Conservation (phyloP, 495 filamentous ascomycete species). For the Hypoxylon subgilvum region DNA sequence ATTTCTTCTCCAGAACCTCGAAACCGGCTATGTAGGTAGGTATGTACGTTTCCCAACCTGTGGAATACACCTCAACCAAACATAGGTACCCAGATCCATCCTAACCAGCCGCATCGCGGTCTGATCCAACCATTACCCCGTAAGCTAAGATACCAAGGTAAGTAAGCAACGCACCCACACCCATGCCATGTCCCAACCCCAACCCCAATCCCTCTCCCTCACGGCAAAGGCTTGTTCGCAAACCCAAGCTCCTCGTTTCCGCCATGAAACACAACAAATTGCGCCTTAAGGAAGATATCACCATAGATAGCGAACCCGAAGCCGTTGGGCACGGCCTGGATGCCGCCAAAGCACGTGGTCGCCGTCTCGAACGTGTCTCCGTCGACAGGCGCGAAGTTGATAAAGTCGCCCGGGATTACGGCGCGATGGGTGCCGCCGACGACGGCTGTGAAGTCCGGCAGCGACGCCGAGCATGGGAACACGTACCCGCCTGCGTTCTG, state of each 20-base stretch:
- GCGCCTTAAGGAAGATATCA: conserved; percentile 82
- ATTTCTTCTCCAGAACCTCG: no score
- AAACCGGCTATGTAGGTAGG: no score
- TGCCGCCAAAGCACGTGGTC: conserved; percentile 67
- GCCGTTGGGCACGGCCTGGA: conserved; percentile 64
- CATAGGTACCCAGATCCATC: no score
- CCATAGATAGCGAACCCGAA: conserved; percentile 77
- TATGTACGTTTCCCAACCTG: no score
- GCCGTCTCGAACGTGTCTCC: conserved; percentile 45
- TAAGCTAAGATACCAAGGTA: no score
- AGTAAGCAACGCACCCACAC: no score
- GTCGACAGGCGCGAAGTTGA: conserved; percentile 63
- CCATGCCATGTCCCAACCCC: no score
- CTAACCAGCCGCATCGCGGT: no score
- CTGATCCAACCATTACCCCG: no score
- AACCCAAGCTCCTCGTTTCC: conserved; percentile 64
- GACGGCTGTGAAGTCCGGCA: conserved; percentile 67
- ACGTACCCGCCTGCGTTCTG: conserved; percentile 69
- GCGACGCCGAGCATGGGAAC: conserved; percentile 66
- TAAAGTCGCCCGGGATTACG: conserved; percentile 63
- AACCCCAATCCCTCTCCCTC: no score
- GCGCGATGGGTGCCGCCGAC: conserved; percentile 64
- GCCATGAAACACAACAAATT: conserved; percentile 78
- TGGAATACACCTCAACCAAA: no score
- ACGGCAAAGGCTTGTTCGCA: conserved; percentile 54